phyloP scores from a whole-genome alignment of 2,329 filamentous ascomycete genomes.

The Atkinsonella hypoxylon region DNA sequence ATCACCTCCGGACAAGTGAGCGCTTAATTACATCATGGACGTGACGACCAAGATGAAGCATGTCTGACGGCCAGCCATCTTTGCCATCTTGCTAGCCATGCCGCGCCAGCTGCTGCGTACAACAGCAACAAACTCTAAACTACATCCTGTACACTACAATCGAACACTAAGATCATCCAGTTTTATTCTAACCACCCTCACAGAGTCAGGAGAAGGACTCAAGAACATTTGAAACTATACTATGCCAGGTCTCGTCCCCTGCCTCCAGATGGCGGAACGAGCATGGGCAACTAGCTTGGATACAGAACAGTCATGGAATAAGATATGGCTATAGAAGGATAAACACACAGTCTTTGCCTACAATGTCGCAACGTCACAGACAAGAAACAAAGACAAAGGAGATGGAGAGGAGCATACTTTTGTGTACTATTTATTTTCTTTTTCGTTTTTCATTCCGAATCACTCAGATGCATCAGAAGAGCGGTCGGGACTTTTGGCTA shows the following conservation, averaged over 20 bases:
- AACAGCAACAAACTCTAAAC: neutral
- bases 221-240: neutral
- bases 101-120: neutral
- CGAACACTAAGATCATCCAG: neutral
- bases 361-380: neutral
- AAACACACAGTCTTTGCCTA: neutral
- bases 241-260: neutral
- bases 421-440: constrained; percentile 8
- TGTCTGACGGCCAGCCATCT: neutral
- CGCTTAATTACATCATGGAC: neutral
- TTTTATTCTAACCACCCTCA: neutral
- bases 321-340: constrained; percentile 1
- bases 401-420: constrained; percentile 5
- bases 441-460: neutral
- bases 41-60: no score
- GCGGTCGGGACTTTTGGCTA: constrained; percentile 11
- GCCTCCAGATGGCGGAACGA: neutral
- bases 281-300: constrained; percentile 1
- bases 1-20: constrained; percentile 31
- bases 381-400: neutral
- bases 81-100: neutral
- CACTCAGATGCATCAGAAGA: constrained; percentile 8
- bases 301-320: constrained; percentile 1
- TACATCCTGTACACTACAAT: neutral
- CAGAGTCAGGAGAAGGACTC: neutral